A percentile compares a stretch with the other conserved stretches of the same genome.
Evolutionary conservation across 2,329 filamentous ascomycete species (phyloP).

Genomic region (Fusarium sarcochroum): DNA sequence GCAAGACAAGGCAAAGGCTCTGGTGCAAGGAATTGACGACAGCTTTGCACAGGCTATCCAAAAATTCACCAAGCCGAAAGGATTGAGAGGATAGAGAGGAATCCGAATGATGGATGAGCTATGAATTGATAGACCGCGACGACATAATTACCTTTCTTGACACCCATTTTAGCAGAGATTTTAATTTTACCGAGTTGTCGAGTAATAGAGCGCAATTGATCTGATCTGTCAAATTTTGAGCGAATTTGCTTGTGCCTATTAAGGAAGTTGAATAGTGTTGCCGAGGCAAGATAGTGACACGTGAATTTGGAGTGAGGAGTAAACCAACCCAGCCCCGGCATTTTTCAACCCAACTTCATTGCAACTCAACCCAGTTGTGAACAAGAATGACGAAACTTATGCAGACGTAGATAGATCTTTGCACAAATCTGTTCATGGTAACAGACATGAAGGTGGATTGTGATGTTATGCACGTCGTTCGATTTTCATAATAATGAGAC

Average conservation of each 20-base stretch:
- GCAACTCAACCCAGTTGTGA: not conserved
- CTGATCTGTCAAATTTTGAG: conserved; percentile 21
- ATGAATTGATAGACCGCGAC: conserved; percentile 23
- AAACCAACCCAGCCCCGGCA: not conserved
- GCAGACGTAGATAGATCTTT: too few relatives aligned
- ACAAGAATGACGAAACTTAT: not conserved
- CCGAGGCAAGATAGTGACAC: conserved; percentile 26
- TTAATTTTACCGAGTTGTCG: conserved; percentile 35
- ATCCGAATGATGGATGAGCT: conserved; percentile 15
- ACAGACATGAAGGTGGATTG: too few relatives aligned
- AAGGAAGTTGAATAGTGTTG: conserved; percentile 26
- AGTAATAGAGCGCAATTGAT: conserved; percentile 24
- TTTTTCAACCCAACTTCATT: not conserved
- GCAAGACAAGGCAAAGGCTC: conserved; percentile 50
- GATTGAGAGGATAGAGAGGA: conserved; percentile 1
- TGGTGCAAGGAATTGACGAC: conserved; percentile 57
- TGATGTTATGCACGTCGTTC: too few relatives aligned
- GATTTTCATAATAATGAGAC: too few relatives aligned
- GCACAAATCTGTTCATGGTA: not conserved
- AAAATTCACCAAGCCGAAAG: conserved; percentile 44
- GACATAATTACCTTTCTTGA: conserved; percentile 35
- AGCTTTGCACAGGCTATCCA: conserved; percentile 57
- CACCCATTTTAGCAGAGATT: conserved; percentile 28
- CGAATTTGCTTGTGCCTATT: conserved; percentile 26
- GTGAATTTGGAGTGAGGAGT: conserved; percentile 28